Percentiles rank a stretch among this genome's conserved stretches.
phyloP scores from a whole-genome alignment of 768 basidiomycete species.

The Hirschioporus abietinus region DNA sequence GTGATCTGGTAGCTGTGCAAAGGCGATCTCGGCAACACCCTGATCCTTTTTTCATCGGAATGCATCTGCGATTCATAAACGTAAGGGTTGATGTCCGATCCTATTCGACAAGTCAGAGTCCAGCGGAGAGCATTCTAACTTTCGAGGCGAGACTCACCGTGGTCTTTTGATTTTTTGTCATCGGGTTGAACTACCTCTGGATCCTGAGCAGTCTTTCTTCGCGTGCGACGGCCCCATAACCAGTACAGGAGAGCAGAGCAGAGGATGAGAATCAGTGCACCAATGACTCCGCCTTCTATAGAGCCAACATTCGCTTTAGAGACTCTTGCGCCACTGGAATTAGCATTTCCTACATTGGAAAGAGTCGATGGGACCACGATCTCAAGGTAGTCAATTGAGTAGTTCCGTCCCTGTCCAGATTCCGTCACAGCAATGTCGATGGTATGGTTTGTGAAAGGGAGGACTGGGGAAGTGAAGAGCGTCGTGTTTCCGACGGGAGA shows the following conservation, averaged over 20 bases:
- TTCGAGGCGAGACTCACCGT: too few species aligned
- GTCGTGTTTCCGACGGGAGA: background rate
- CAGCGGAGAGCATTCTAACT: too few species aligned
- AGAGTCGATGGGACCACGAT: background rate
- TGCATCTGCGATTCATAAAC: background rate
- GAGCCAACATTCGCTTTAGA: background rate
- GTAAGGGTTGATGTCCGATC: background rate
- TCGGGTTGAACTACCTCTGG: background rate
- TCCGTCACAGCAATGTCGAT: background rate
- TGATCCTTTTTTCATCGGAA: background rate
- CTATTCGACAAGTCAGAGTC: too few species aligned
- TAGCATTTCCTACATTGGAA: background rate
- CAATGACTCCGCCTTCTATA: background rate
- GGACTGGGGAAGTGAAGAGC: background rate
- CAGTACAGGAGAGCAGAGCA: background rate
- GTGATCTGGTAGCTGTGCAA: background rate
- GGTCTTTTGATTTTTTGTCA: background rate
- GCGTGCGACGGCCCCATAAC: background rate
- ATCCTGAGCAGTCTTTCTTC: background rate
- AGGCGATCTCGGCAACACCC: background rate
- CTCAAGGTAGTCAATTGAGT: background rate
- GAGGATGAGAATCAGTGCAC: background rate
- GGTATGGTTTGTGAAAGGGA: background rate
- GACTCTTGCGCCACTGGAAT: background rate
- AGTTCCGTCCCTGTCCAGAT: background rate